Evolutionary conservation across 306 rosid genomes (phyloP).

Genomic region (Ceratonia siliqua): DNA sequence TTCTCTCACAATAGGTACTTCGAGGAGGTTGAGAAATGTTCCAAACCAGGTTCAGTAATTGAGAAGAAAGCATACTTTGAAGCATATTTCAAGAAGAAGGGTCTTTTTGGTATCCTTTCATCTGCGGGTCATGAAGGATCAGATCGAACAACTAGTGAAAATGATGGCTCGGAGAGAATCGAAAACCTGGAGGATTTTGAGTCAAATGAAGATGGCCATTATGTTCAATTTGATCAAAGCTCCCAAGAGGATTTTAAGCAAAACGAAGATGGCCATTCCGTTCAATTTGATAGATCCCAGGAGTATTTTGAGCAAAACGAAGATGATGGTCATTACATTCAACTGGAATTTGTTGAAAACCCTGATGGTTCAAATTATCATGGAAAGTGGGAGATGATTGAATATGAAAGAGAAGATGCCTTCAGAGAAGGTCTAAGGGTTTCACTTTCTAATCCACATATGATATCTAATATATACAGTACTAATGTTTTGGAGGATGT

Average conservation of each 20-base stretch:
- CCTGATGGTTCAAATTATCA: slow-evolving; percentile 46
- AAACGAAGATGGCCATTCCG: background rate
- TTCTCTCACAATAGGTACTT: slow-evolving; percentile 67
- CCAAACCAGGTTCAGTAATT: slow-evolving; percentile 60
- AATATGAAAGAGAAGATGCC: slow-evolving; percentile 38
- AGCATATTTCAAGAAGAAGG: slow-evolving; percentile 68
- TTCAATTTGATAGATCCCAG: slow-evolving; percentile 30
- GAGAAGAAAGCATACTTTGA: slow-evolving; percentile 66
- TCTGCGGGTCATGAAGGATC: slow-evolving; percentile 27
- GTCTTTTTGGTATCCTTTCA: slow-evolving; percentile 43
- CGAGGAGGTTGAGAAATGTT: slow-evolving; percentile 70
- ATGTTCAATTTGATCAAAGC: slow-evolving; percentile 33
- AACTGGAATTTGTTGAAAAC: slow-evolving; percentile 34
- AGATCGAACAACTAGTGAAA: slow-evolving; percentile 32
- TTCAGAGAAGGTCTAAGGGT: slow-evolving; percentile 36
- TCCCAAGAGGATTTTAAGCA: slow-evolving; percentile 25
- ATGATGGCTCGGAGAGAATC: slow-evolving; percentile 40
- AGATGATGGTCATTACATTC: background rate
- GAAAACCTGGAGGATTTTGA: slow-evolving; percentile 47
- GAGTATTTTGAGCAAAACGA: slow-evolving; percentile 46
- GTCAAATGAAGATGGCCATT: slow-evolving; percentile 35
- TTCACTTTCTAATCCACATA: slow-evolving; percentile 39
- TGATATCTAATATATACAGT: slow-evolving; percentile 28
- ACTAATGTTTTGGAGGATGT: slow-evolving; percentile 32
- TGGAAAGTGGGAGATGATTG: slow-evolving; percentile 38